Percentiles rank a stretch among this genome's conserved stretches.
phyloP scores from a whole-genome alignment of 495 filamentous ascomycete genomes.

The Annulohypoxylon stygium region DNA sequence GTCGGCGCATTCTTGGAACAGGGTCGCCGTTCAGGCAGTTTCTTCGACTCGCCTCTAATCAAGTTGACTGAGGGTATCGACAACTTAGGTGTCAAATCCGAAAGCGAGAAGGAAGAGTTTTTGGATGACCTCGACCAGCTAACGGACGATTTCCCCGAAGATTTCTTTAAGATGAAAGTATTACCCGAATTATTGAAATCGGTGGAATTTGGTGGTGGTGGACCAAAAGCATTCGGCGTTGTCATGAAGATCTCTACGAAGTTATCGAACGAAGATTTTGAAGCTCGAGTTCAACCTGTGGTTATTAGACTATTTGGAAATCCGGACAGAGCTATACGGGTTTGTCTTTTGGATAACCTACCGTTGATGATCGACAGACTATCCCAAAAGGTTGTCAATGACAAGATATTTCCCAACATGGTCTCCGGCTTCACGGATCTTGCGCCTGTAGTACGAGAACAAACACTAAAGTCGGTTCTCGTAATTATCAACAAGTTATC shows the following conservation, averaged over 20 bases:
- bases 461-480: constrained; percentile 93
- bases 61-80: constrained; percentile 92
- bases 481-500: constrained; percentile 88
- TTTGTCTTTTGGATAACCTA: constrained; percentile 90
- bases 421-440: constrained; percentile 93
- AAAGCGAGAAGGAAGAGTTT: constrained; percentile 86
- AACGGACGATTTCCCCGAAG: constrained; percentile 93
- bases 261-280: constrained; percentile 89
- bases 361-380: constrained; percentile 92
- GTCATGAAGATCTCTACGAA: constrained; percentile 92
- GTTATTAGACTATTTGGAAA: constrained; percentile 89
- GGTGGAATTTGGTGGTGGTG: constrained; percentile 96
- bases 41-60: constrained; percentile 93
- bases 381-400: constrained; percentile 89
- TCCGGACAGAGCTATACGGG: constrained; percentile 91
- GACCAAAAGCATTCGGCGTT: constrained; percentile 87
- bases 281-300: constrained; percentile 83
- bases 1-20: constrained; percentile 91
- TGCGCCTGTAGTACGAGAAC: constrained; percentile 91
- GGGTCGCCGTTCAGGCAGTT: constrained; percentile 82
- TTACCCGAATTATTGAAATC: constrained; percentile 96
- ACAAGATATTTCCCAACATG: constrained; percentile 96
- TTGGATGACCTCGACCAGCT: constrained; percentile 87
- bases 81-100: constrained; percentile 87
- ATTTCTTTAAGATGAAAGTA: constrained; percentile 97